These are phyloP conservation scores for Phialocephala subalpina DNA, from an alignment of 2,329 filamentous ascomycete genomes.

Conservation along the genomic window DNA sequence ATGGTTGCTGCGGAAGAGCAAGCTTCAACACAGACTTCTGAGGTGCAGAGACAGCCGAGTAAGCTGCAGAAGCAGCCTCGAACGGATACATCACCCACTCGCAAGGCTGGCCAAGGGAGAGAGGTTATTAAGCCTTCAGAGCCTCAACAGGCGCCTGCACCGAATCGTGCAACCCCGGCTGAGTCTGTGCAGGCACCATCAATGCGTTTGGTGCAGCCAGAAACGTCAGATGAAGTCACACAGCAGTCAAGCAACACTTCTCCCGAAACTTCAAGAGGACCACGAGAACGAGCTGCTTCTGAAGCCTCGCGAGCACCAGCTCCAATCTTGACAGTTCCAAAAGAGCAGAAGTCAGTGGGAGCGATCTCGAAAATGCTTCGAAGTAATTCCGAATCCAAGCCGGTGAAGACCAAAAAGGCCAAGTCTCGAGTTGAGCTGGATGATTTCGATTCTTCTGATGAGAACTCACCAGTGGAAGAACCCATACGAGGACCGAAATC, in stretches of 20 bases:
- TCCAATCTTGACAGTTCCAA: conserved; percentile 49
- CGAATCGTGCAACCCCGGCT: conserved; percentile 38
- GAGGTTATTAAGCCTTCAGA: conserved; percentile 35
- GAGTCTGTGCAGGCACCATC: conserved; percentile 40
- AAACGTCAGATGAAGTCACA: conserved; percentile 30
- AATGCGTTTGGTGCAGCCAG: conserved; percentile 42
- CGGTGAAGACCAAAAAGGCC: conserved; percentile 64
- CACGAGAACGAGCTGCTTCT: conserved; percentile 39
- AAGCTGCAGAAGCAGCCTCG: conserved; percentile 74
- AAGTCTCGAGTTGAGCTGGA: conserved; percentile 73
- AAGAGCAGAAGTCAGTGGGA: conserved; percentile 50
- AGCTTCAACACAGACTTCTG: conserved; percentile 33
- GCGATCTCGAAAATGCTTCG: conserved; percentile 53
- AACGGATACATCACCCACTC: conserved; percentile 38
- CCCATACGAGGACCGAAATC: conserved; percentile 32
- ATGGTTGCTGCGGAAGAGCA: conserved; percentile 36
- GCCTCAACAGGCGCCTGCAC: conserved; percentile 35
- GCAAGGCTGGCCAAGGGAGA: conserved; percentile 32
- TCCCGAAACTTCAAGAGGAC: conserved; percentile 46
- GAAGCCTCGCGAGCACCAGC: conserved; percentile 47
- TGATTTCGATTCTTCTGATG: conserved; percentile 65
- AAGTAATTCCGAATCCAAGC: conserved; percentile 56
- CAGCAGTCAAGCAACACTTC: conserved; percentile 43
- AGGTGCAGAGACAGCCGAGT: conserved; percentile 63
- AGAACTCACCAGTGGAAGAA: conserved; percentile 47